Base-by-base conservation (phyloP, 2,329 filamentous ascomycete genomes). In the Diaporthe nobilis region DNA sequence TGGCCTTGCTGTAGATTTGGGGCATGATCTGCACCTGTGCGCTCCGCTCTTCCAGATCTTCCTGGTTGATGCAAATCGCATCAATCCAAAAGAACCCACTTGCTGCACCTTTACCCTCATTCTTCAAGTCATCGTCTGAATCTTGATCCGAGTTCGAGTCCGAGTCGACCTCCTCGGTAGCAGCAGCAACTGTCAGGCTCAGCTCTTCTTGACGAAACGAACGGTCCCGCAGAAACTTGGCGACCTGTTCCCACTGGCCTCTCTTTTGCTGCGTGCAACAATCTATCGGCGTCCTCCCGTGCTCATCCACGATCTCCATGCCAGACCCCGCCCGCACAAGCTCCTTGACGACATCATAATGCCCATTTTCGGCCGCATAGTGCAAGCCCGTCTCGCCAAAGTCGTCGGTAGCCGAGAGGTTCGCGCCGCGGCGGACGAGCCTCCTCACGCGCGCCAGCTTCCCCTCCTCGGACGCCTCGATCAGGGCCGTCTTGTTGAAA, bases 21-120 rank as follows among this genome's bases (percentile, higher is more conserved):
- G 73, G 57, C 67, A 75, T 72, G 20, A 75, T 72, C 42, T 49
- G 53, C 34, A 75, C 73, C 34, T 75, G 73, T 25, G 67, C 67
- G 44, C 58, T 75, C 9, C 67, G 73, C 12, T 75, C 73, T 10
- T 63, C 55, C n/a, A 75, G 42, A 20, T 75, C 58, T 2, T 9
- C 20, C 47, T 75, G 73, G n/a, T 72, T 75, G 39, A 74, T 74
- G 61, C 72, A 74, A 4, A 74, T 34, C 2, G 72, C 72, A 25
- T 74, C 72, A 3, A 72, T 17, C 73, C 73, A 75, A 25, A 75
- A 67, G 34, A 68, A 47, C 3, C 58, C 31, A 53, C 53, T 49
- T 17, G 28, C 71, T 6, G 28, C 10, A 15, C 51, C 22, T 28
- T 53, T 25, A 7, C 31, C 47, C 12, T 51, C 65, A 13, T 37